Evolutionary conservation across 371 early-diverging fungal genomes (phyloP).

Genomic region (Gilbertella persicaria): DNA sequence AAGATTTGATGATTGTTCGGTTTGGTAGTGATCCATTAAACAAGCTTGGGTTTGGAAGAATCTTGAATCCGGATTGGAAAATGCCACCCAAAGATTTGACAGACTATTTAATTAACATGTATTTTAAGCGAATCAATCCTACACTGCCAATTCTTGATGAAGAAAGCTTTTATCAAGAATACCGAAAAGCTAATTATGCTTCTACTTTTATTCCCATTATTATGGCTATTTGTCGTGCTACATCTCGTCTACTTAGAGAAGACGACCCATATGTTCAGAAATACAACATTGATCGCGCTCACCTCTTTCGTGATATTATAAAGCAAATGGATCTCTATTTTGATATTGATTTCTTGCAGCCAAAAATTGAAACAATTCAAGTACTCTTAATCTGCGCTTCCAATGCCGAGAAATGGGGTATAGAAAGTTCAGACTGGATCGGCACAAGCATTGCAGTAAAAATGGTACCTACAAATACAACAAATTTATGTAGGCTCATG

Average conservation of each 20-base stretch:
- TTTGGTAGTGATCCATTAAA: conserved; percentile 4
- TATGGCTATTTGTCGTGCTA: conserved; percentile 24
- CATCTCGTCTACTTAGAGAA: conserved; percentile 24
- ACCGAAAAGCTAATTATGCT: conserved; percentile 9
- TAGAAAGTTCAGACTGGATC: conserved; percentile 39
- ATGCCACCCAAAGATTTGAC: conserved; percentile 34
- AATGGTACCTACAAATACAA: conserved; percentile 23
- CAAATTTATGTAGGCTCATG: not conserved
- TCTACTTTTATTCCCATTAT: conserved; percentile 15
- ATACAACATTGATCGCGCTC: conserved; percentile 17
- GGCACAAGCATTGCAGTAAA: conserved; percentile 42
- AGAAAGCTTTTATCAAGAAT: conserved; percentile 31
- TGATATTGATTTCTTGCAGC: conserved; percentile 32
- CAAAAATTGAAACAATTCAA: conserved; percentile 35
- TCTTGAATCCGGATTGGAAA: conserved; percentile 26
- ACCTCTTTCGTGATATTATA: conserved; percentile 12
- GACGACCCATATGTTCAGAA: conserved; percentile 25
- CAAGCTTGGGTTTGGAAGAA: conserved; percentile 10
- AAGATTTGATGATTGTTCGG: conserved; percentile 32
- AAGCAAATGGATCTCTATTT: conserved; percentile 15
- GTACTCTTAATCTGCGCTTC: conserved; percentile 25
- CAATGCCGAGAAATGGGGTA: conserved; percentile 30
- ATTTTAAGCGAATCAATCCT: conserved; percentile 31
- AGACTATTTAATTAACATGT: conserved; percentile 31
- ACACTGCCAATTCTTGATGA: conserved; percentile 44